These are phyloP conservation scores for Neonectria neomacrospora DNA, from an alignment of 2,329 filamentous ascomycete species.

Conservation along the genomic window DNA sequence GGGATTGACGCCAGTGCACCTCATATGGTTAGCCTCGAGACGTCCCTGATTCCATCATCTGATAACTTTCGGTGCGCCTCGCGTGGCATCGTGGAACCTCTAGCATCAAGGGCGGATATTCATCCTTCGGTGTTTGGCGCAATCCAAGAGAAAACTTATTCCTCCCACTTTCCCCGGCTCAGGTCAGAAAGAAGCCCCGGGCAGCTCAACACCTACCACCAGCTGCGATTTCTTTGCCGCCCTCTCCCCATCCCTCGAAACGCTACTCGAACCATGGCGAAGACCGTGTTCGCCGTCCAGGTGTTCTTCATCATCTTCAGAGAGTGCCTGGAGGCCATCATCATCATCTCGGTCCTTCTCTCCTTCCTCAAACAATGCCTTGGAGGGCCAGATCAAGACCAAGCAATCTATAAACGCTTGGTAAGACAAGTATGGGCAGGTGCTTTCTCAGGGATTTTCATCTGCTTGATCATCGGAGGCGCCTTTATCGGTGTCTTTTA, in stretches of 20 bases:
- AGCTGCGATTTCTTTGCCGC: neutral
- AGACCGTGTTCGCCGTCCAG: conserved; percentile 76
- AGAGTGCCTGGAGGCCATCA: conserved; percentile 79
- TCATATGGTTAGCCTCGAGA: neutral
- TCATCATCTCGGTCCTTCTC: conserved; percentile 82
- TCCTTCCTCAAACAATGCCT: conserved; percentile 83
- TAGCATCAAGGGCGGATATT: too few species aligned
- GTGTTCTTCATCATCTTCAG: conserved; percentile 89
- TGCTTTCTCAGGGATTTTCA: conserved; percentile 65
- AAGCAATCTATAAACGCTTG: conserved; percentile 70
- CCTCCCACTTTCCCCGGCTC: conserved; percentile 2
- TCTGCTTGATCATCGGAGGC: conserved; percentile 70
- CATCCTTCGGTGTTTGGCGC: too few species aligned
- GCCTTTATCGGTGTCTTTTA: conserved; percentile 77
- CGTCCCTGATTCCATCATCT: conserved; percentile 21
- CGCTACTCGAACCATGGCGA: conserved; percentile 58
- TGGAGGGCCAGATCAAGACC: conserved; percentile 67
- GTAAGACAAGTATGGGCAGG: conserved; percentile 76
- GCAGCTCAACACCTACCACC: neutral
- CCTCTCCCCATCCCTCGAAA: neutral
- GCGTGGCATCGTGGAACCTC: neutral
- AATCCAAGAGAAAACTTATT: neutral
- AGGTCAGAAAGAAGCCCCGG: neutral
- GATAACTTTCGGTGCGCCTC: conserved; percentile 15
- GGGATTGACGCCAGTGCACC: neutral